These are phyloP conservation scores for Aspergillus bombycis DNA, from an alignment of 2,329 filamentous ascomycete species.

Conservation along the genomic window DNA sequence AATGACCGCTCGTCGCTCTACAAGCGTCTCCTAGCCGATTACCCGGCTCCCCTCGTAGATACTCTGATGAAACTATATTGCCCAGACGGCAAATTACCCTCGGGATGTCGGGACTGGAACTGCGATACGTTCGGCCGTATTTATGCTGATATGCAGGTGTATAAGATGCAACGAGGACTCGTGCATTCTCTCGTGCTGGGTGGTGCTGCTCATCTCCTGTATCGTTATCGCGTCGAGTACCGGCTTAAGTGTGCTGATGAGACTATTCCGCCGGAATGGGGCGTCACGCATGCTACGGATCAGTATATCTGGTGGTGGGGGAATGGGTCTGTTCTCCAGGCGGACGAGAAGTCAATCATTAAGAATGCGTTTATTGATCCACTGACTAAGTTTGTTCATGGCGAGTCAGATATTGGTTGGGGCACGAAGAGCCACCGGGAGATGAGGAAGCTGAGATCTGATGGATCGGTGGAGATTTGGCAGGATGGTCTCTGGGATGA, in stretches of 20 bases:
- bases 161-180: conserved; percentile 57
- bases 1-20: conserved; percentile 48
- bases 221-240: conserved; percentile 60
- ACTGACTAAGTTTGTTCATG: conserved; percentile 33
- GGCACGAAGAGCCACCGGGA: conserved; percentile 33
- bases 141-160: conserved; percentile 61
- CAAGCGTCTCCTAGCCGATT: conserved; percentile 56
- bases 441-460: conserved; percentile 48
- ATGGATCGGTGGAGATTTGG: conserved; percentile 52
- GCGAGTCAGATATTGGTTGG: conserved; percentile 26
- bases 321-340: conserved; percentile 45
- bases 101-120: conserved; percentile 48
- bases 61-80: conserved; percentile 51
- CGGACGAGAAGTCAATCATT: conserved; percentile 49
- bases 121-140: conserved; percentile 56
- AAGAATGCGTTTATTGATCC: conserved; percentile 33
- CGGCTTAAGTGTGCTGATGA: conserved; percentile 52
- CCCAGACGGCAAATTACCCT: conserved; percentile 43
- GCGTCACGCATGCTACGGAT: conserved; percentile 59
- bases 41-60: conserved; percentile 49
- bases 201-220: conserved; percentile 50
- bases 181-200: conserved; percentile 47
- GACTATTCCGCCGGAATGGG: conserved; percentile 51
- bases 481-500: conserved; percentile 52
- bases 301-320: conserved; percentile 62